phyloP scores from a whole-genome alignment of 2,329 filamentous ascomycete species.

The Cephalotrichum gorgonifer region DNA sequence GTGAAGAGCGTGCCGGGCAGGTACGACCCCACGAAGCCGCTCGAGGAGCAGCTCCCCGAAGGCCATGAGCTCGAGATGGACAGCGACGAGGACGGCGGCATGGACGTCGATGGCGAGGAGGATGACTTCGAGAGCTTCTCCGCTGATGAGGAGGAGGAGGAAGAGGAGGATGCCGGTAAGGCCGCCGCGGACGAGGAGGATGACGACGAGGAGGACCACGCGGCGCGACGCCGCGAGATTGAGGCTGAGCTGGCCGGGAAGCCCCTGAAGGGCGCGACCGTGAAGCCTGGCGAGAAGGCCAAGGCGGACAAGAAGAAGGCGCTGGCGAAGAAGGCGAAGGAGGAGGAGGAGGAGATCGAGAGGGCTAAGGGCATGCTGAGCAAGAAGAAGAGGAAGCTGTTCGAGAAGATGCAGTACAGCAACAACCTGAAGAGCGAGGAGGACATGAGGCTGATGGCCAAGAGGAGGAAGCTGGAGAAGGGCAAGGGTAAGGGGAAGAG shows the following conservation, averaged over 20 bases:
- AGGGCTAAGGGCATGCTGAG: slow-evolving; percentile 96
- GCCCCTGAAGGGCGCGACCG: slow-evolving; percentile 27
- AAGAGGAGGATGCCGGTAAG: slow-evolving; percentile 34
- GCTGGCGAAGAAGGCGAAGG: slow-evolving; percentile 57
- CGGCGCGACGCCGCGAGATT: slow-evolving; percentile 75
- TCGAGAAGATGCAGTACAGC: slow-evolving; percentile 94
- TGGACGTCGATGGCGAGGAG: slow-evolving; percentile 37
- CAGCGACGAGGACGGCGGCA: slow-evolving; percentile 39
- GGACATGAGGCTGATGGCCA: slow-evolving; percentile 74
- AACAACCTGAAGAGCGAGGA: slow-evolving; percentile 90
- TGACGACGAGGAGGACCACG: slow-evolving; percentile 26
- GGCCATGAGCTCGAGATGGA: slow-evolving; percentile 68
- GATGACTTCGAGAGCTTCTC: slow-evolving; percentile 32
- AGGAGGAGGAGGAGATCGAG: slow-evolving; percentile 80
- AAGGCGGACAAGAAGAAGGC: slow-evolving; percentile 63
- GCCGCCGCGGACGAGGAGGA: slow-evolving; percentile 33
- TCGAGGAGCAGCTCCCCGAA: slow-evolving; percentile 82
- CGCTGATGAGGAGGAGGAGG: slow-evolving; percentile 28
- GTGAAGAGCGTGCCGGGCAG: slow-evolving; percentile 77
- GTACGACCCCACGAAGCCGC: slow-evolving; percentile 80
- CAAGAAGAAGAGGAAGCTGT: slow-evolving; percentile 93
- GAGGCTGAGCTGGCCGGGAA: slow-evolving; percentile 82
- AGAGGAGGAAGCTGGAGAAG: slow-evolving; percentile 85
- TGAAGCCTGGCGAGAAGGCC: slow-evolving; percentile 42
- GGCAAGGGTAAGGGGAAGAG: slow-evolving; percentile 33